Conservation (phyloP, 2,329 filamentous ascomycete species). For the Venturia oleaginea region DNA sequence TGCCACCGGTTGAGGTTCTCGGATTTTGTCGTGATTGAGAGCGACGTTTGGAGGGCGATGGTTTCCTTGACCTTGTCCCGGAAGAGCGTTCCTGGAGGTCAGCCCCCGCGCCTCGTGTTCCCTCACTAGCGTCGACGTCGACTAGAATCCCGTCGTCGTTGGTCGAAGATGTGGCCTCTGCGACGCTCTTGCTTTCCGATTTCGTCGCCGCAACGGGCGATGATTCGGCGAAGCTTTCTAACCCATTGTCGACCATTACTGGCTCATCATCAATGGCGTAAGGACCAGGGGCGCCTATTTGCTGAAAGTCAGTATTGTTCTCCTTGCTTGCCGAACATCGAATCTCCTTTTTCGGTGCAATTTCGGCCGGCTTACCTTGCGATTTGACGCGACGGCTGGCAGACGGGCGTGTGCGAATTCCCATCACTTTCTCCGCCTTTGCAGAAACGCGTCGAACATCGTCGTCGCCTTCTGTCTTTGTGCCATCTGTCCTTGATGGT, state of each 20-base stretch:
- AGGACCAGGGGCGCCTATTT: conserved; percentile 12
- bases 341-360: conserved; percentile 5
- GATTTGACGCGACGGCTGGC: conserved; percentile 12
- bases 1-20: conserved; percentile 11
- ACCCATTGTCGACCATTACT: conserved; percentile 9
- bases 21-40: conserved; percentile 10
- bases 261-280: conserved; percentile 14
- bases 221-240: conserved; percentile 6
- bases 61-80: not conserved
- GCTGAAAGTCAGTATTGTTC: conserved; percentile 6
- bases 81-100: not conserved
- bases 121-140: conserved; percentile 1
- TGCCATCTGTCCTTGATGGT: conserved; percentile 1
- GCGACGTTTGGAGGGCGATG: conserved; percentile 4
- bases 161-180: conserved; percentile 9
- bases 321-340: conserved; percentile 4
- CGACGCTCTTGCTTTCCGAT: conserved; percentile 3
- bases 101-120: conserved; percentile 1
- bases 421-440: conserved; percentile 16
- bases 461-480: conserved; percentile 11
- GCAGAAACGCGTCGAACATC: conserved; percentile 7
- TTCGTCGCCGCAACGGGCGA: conserved; percentile 5
- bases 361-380: conserved; percentile 10
- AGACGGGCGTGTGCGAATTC: not conserved
- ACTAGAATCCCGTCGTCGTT: conserved; percentile 7